Evolutionary conservation across 768 basidiomycete genomes (phyloP).

Genomic region (Royoungia palumana): DNA sequence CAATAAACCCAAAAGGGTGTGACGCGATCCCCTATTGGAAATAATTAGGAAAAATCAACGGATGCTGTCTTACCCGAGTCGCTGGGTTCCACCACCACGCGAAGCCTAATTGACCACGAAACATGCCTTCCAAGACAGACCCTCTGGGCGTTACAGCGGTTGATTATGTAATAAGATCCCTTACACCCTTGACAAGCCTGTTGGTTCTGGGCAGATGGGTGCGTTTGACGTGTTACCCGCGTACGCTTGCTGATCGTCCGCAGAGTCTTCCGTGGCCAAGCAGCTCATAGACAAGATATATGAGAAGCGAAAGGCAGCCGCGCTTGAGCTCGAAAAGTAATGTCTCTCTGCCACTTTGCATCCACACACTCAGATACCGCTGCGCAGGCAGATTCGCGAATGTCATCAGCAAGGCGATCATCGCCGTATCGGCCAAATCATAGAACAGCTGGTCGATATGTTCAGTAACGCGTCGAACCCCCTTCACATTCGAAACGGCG

Average conservation of each 20-base stretch:
- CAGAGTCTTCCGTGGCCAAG: conserved; percentile 72
- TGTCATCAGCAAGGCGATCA: conserved; percentile 80
- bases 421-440: conserved; percentile 77
- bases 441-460: conserved; percentile 94
- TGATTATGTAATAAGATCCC: too few species aligned
- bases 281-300: conserved; percentile 92
- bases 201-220: conserved; percentile 16
- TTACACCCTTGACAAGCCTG: too few species aligned
- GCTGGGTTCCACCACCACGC: too few species aligned
- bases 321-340: conserved; percentile 93
- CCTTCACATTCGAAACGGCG: conserved; percentile 89
- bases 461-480: conserved; percentile 81
- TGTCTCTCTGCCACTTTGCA: not conserved
- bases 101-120: too few species aligned
- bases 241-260: not conserved
- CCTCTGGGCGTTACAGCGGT: too few species aligned
- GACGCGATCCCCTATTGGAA: too few species aligned
- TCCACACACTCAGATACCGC: conserved; percentile 11
- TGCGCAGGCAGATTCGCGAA: conserved; percentile 75
- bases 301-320: conserved; percentile 94
- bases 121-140: too few species aligned
- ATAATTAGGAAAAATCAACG: too few species aligned
- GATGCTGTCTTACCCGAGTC: too few species aligned
- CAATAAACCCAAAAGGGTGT: not conserved
- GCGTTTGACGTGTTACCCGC: not conserved